Percentiles rank a stretch among this genome's conserved stretches.
Evolutionary conservation across 352 stramenopile genomes (phyloP).

Genomic region (Phytophthora rubi): DNA sequence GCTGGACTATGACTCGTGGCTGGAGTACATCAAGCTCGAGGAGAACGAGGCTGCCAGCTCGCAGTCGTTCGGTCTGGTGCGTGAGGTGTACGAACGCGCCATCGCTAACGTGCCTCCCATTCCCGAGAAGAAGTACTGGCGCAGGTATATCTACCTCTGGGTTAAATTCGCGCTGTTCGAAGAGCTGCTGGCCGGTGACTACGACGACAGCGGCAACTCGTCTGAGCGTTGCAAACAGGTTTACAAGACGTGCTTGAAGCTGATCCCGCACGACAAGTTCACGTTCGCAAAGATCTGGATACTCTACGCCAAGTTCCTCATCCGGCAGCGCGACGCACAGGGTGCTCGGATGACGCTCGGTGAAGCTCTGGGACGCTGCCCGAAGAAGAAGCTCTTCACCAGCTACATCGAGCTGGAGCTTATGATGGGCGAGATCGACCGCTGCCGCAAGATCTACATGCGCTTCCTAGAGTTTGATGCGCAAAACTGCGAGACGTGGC

Average conservation of each 20-base stretch:
- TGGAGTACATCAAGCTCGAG: conserved; percentile 99
- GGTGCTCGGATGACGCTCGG: conserved; percentile 93
- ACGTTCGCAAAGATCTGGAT: conserved; percentile 99
- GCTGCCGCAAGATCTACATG: conserved; percentile 91
- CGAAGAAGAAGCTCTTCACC: conserved; percentile 92
- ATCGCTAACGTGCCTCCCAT: conserved; percentile 94
- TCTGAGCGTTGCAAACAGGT: conserved; percentile 90
- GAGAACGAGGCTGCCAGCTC: conserved; percentile 82
- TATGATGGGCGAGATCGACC: conserved; percentile 98
- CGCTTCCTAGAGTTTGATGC: conserved; percentile 85
- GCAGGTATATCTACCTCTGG: conserved; percentile 99
- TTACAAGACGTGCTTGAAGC: conserved; percentile 93
- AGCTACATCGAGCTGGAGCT: conserved; percentile 96
- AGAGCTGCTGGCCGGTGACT: conserved; percentile 91
- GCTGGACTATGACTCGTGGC: conserved; percentile 98
- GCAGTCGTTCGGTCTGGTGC: conserved; percentile 72
- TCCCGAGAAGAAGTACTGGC: conserved; percentile 98
- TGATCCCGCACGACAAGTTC: conserved; percentile 97
- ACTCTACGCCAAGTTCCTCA: conserved; percentile 96
- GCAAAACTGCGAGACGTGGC: conserved; percentile 95
- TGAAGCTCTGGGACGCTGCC: conserved; percentile 94
- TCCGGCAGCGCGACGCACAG: conserved; percentile 94
- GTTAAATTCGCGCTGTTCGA: conserved; percentile 99
- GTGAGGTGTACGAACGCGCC: conserved; percentile 96
- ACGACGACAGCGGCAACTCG: conserved; percentile 45